Evolutionary conservation across 768 basidiomycete species (phyloP).

Genomic region (Candolleomyces aberdarensis): DNA sequence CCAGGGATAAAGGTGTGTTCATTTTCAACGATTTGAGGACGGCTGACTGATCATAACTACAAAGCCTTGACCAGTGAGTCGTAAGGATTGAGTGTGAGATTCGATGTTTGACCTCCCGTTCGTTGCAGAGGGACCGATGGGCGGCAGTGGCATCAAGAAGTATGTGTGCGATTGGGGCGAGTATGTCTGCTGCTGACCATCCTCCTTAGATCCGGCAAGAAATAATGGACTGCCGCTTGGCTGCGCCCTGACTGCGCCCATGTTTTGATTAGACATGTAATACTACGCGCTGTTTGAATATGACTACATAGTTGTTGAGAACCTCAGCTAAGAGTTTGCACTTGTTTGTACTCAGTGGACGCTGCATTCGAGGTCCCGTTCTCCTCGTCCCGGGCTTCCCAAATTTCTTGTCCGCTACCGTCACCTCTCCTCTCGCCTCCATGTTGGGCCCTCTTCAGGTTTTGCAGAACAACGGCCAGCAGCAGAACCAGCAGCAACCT

Average conservation of each 20-base stretch:
- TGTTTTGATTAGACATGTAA: conserved; percentile 5
- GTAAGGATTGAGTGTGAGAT: conserved; percentile 48
- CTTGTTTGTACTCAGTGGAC: conserved; percentile 32
- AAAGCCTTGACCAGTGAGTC: conserved; percentile 3
- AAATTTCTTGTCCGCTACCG: conserved; percentile 14
- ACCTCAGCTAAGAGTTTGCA: conserved; percentile 24
- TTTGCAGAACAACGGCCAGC: conserved; percentile 53
- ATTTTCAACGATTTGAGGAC: neutral
- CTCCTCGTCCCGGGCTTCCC: conserved; percentile 19
- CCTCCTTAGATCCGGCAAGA: conserved; percentile 64
- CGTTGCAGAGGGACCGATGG: conserved; percentile 59
- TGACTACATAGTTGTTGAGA: conserved; percentile 14
- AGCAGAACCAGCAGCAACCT: conserved; percentile 63
- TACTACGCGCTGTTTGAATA: neutral
- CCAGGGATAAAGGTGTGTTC: conserved; percentile 62
- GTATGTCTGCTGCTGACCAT: neutral
- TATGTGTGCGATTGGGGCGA: conserved; percentile 34
- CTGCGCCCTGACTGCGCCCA: neutral
- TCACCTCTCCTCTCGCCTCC: conserved; percentile 26
- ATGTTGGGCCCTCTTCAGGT: conserved; percentile 75
- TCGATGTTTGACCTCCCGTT: conserved; percentile 23
- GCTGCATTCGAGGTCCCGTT: conserved; percentile 13
- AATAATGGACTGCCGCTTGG: conserved; percentile 32
- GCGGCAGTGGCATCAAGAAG: conserved; percentile 84
- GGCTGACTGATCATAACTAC: conserved; percentile 6